Conservation (phyloP, 306 rosid species). For the Lablab purpureus region DNA sequence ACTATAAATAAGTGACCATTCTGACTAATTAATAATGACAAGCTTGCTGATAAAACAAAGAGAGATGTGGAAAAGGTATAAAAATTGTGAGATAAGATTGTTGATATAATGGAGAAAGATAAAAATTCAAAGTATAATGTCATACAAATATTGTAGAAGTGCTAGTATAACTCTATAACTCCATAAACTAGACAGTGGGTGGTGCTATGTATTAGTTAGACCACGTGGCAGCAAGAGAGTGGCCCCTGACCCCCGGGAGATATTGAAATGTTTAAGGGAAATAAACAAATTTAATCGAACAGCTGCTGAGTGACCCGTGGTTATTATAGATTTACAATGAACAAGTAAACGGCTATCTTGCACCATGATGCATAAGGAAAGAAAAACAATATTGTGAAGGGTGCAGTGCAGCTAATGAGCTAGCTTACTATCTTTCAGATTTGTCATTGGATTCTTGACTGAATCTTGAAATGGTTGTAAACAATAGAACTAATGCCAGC, state of each 20-base stretch:
- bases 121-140: neutral
- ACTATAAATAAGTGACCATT: too few relatives aligned
- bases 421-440: neutral
- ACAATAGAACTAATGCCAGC: conserved; percentile 7
- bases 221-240: too few relatives aligned
- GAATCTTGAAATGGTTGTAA: conserved; percentile 5
- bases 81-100: neutral
- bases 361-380: neutral
- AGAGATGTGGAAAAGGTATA: neutral
- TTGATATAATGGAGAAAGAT: neutral
- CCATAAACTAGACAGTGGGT: neutral
- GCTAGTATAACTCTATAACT: neutral
- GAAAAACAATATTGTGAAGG: neutral
- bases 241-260: too few relatives aligned
- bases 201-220: too few relatives aligned
- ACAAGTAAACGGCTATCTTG: neutral
- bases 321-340: too few relatives aligned
- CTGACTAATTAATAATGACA: too few relatives aligned
- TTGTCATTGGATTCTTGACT: neutral
- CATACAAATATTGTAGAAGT: neutral
- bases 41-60: neutral
- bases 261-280: too few relatives aligned
- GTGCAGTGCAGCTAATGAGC: neutral
- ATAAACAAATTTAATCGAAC: too few relatives aligned
- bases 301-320: too few relatives aligned